phyloP scores from a whole-genome alignment of 495 filamentous ascomycete genomes.

The Penicillium pulvis region DNA sequence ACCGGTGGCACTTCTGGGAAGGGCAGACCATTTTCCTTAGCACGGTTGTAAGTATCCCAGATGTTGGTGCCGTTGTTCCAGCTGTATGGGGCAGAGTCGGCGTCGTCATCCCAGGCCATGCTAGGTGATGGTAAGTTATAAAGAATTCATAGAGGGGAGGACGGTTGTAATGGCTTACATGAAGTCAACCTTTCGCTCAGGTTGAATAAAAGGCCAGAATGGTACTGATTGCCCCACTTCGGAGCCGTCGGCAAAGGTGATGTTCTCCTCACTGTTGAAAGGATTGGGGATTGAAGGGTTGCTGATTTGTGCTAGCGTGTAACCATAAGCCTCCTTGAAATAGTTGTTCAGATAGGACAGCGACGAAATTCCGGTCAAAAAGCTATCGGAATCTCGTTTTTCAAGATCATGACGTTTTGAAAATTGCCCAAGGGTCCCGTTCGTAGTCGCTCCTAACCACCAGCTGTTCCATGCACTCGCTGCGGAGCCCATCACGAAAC shows the following conservation, averaged over 20 bases:
- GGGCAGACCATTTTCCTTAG: background rate
- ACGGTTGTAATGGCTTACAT: background rate
- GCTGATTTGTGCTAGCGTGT: background rate
- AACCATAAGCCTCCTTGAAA: background rate
- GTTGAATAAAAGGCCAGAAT: conserved; percentile 1
- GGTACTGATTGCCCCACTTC: conserved; percentile 1
- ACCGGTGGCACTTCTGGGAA: background rate
- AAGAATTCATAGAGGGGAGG: background rate
- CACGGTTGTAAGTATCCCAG: background rate
- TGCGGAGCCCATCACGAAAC: background rate
- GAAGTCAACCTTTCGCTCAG: background rate
- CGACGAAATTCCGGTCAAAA: background rate
- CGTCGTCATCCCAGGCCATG: conserved; percentile 1
- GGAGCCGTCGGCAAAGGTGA: conserved; percentile 1
- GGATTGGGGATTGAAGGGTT: background rate
- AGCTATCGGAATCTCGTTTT: background rate
- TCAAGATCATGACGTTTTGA: background rate
- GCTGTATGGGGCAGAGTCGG: background rate
- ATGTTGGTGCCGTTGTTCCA: conserved; percentile 2
- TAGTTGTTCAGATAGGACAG: background rate
- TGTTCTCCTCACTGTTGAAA: background rate
- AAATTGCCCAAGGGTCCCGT: conserved; percentile 1
- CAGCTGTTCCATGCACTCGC: background rate
- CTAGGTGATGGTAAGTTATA: background rate
- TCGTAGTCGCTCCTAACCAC: background rate